A percentile compares a stretch with the other conserved stretches of the same genome.
Evolutionary conservation across 352 stramenopile species (phyloP).

Genomic region (Elongisporangium senticosum): DNA sequence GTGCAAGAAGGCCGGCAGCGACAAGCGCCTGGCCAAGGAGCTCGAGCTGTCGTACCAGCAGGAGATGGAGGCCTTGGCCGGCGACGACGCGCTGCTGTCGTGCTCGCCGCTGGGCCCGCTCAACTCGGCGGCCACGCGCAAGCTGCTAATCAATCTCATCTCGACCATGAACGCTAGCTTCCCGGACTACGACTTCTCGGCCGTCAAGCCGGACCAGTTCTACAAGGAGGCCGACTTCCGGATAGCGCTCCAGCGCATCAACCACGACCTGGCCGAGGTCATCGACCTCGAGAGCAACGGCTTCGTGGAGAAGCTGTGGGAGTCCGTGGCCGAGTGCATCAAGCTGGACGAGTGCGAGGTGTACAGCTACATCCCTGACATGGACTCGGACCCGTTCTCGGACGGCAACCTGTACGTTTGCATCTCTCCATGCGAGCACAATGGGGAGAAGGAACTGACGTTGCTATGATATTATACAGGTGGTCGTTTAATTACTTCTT

Average conservation of each 20-base stretch:
- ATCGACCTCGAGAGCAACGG: slow-evolving; percentile 97
- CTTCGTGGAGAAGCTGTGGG: slow-evolving; percentile 99
- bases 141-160: slow-evolving; percentile 91
- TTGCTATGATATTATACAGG: too few species aligned
- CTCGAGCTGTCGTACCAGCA: slow-evolving; percentile 87
- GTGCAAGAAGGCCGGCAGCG: slow-evolving; percentile 89
- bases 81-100: slow-evolving; percentile 36
- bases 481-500: slow-evolving; percentile 97
- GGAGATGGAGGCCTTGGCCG: slow-evolving; percentile 47
- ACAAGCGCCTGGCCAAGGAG: slow-evolving; percentile 89
- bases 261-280: slow-evolving; percentile 83
- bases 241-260: slow-evolving; percentile 84
- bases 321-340: slow-evolving; percentile 84
- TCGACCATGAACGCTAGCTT: slow-evolving; percentile 93
- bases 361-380: slow-evolving; percentile 92
- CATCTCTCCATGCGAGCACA: neutral
- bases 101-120: slow-evolving; percentile 80
- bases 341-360: slow-evolving; percentile 88
- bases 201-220: slow-evolving; percentile 88
- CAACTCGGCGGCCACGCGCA: slow-evolving; percentile 66
- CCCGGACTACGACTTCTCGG: slow-evolving; percentile 91
- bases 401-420: slow-evolving; percentile 78
- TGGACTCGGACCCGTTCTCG: slow-evolving; percentile 91
- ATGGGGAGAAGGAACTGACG: neutral
- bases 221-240: slow-evolving; percentile 81